phyloP scores from a whole-genome alignment of 345 rosid species.

The Gossypium longicalyx region DNA sequence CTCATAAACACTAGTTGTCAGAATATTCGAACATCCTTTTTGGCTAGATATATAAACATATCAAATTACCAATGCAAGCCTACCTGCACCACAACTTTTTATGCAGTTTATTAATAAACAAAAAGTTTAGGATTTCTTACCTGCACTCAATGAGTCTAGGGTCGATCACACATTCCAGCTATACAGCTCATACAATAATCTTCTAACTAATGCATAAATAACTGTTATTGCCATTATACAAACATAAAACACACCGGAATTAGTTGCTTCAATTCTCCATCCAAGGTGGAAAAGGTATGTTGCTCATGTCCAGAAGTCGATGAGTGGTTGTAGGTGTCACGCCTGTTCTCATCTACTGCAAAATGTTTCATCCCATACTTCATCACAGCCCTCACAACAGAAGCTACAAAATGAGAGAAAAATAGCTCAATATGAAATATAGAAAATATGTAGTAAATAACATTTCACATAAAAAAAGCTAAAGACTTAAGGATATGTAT shows the following conservation, averaged over 20 bases:
- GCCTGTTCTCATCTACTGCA: slow-evolving; percentile 70
- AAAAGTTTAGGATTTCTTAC: neutral
- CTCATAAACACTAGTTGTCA: neutral
- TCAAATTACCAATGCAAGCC: neutral
- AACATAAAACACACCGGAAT: slow-evolving; percentile 48
- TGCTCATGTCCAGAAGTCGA: slow-evolving; percentile 37
- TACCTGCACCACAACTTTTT: neutral
- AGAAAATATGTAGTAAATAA: neutral
- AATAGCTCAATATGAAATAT: slow-evolving; percentile 2
- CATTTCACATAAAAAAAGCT: neutral
- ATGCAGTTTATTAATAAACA: neutral
- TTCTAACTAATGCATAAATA: neutral
- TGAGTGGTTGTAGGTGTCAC: slow-evolving; percentile 58
- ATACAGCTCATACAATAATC: neutral
- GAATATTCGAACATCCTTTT: neutral
- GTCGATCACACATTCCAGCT: neutral
- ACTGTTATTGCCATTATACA: neutral
- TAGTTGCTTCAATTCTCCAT: slow-evolving; percentile 63
- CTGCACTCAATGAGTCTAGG: neutral
- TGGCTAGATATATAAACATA: neutral
- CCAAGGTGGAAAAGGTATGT: slow-evolving; percentile 42
- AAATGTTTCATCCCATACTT: slow-evolving; percentile 81
- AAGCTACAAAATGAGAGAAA: slow-evolving; percentile 52
- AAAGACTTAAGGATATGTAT: neutral
- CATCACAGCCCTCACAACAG: slow-evolving; percentile 78